phyloP scores from a whole-genome alignment of 2,329 filamentous ascomycete species.

The Chlorencoelia australis region DNA sequence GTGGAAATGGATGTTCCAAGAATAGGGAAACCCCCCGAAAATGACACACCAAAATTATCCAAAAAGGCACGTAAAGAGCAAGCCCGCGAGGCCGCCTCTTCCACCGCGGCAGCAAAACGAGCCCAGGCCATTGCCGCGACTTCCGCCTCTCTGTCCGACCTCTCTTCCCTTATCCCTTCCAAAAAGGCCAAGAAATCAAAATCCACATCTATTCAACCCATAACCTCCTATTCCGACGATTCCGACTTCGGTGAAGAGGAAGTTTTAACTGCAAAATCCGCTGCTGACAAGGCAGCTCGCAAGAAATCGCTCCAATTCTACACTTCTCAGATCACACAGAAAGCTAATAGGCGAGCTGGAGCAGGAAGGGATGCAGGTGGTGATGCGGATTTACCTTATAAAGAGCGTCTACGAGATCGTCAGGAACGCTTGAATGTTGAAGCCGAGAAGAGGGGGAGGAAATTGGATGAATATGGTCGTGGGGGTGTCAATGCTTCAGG shows the following conservation, averaged over 20 bases:
- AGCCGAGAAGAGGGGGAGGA: slow-evolving; percentile 72
- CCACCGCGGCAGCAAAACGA: slow-evolving; percentile 27
- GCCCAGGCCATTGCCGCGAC: slow-evolving; percentile 28
- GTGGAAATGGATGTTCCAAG: slow-evolving; percentile 22
- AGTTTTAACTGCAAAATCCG: slow-evolving; percentile 62
- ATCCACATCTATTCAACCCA: slow-evolving; percentile 32
- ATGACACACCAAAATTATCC: not conserved
- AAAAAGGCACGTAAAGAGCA: slow-evolving; percentile 24
- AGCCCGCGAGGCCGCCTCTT: slow-evolving; percentile 31
- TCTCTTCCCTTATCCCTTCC: slow-evolving; percentile 18
- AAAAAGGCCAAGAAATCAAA: slow-evolving; percentile 14
- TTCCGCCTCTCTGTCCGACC: slow-evolving; percentile 34
- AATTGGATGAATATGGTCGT: slow-evolving; percentile 50
- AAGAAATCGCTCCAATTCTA: slow-evolving; percentile 96
- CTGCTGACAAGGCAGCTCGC: slow-evolving; percentile 76
- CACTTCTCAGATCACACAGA: slow-evolving; percentile 94
- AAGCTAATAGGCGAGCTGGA: slow-evolving; percentile 72
- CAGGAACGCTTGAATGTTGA: slow-evolving; percentile 81
- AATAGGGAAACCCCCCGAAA: slow-evolving; percentile 1
- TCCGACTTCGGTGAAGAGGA: slow-evolving; percentile 95
- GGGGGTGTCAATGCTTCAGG: too few relatives aligned
- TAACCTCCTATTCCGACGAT: slow-evolving; percentile 54
- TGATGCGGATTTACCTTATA: slow-evolving; percentile 75
- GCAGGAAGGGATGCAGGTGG: slow-evolving; percentile 67
- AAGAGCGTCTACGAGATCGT: slow-evolving; percentile 78